Base-by-base conservation (phyloP, 1,139 yeast species). In the Debaryomyces udenii region DNA sequence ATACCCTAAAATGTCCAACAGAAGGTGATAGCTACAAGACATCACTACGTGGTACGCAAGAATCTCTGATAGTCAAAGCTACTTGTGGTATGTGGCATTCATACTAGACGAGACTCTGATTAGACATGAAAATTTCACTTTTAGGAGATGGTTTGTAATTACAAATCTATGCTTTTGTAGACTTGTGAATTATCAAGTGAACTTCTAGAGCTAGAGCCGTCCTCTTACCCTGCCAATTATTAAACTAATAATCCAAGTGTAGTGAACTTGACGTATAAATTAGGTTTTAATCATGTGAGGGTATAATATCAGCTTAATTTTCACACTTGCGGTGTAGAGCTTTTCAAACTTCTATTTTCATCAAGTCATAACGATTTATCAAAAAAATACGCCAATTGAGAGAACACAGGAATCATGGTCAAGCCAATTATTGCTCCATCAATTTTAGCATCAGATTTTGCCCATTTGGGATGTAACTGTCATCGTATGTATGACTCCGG, bases 341-440 rank as follows among this genome's bases (percentile, higher is more conserved):
- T 6, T 6, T 5, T 26, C 28, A 11, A 26, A 10, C 6, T 6
- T 6, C 28, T 26, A 26, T 26, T 26, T 26, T 11, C 14, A n/a
- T 26, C 14, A 26, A 26, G 6, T 6, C 14, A 26, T 10, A 26
- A 10, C 28, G 11, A 7, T 6, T 20, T 20, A 7, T 6, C 7
- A 6, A 20, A 20, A 20, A 6, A 20, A 7, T 6, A 20, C 7
- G 7, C 22, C 22, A 3, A 13, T 22, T 11, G 18, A 7, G 3
- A 24, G n/a, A 31, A 27, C 27, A 26, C 20, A 18, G 17, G 16
- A 17, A 46, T 31, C 39, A 86, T 86, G 94, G 90, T 85, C 42
- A 76, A 80, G 61, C 75, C 96, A 40, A 83, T 89, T 56, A 81
- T 93, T 55, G 97, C 98, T n/a, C 99, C 99, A 27, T 89, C 97